These are phyloP conservation scores for Ascochyta clinopodiicola DNA, from an alignment of 2,329 filamentous ascomycete genomes.

Conservation along the genomic window DNA sequence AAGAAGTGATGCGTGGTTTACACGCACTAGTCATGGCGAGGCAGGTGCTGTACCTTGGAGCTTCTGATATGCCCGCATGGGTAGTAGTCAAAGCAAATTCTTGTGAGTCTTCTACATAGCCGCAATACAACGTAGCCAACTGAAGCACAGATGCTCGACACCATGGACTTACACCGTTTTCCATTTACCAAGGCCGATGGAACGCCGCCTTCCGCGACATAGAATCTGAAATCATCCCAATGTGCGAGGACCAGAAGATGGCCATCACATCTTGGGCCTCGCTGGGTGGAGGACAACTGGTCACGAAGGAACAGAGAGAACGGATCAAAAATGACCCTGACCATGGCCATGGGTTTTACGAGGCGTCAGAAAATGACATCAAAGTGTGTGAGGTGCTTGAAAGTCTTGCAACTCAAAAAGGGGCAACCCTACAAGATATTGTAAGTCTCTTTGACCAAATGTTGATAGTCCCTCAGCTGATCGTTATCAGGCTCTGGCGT, in stretches of 20 bases:
- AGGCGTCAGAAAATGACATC: constrained; percentile 53
- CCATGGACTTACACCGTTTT: constrained; percentile 45
- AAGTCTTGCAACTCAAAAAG: constrained; percentile 63
- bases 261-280: constrained; percentile 59
- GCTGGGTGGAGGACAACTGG: constrained; percentile 50
- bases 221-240: constrained; percentile 69
- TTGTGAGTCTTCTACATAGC: background rate
- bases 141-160: constrained; percentile 37
- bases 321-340: constrained; percentile 41
- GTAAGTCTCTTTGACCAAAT: constrained; percentile 47
- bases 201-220: constrained; percentile 61
- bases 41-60: constrained; percentile 52
- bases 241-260: constrained; percentile 67
- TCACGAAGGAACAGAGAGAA: constrained; percentile 34
- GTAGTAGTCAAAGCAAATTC: constrained; percentile 30
- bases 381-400: constrained; percentile 64
- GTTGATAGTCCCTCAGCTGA: background rate
- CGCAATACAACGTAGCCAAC: background rate
- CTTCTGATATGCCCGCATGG: constrained; percentile 51
- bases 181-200: constrained; percentile 50
- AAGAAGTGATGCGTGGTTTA: constrained; percentile 50
- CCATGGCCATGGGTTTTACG: constrained; percentile 50
- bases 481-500: constrained; percentile 16
- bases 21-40: constrained; percentile 47
- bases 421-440: constrained; percentile 58